Conservation (phyloP, 305 asterid genomes). For the Fraxinus nigra region DNA sequence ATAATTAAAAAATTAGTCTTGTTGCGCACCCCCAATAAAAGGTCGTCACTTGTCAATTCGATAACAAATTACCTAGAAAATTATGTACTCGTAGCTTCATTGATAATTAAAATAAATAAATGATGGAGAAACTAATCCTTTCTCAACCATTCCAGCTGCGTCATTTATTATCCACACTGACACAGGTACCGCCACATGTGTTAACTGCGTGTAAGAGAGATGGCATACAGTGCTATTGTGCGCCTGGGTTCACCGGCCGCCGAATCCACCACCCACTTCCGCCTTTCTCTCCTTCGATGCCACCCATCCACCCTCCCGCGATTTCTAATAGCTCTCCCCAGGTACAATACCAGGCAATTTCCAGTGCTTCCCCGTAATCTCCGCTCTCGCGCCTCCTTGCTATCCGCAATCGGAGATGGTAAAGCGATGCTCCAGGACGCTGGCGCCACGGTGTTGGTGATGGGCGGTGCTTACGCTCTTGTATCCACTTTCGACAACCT, state of each 20-base stretch:
- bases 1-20: too few relatives aligned
- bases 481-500: slow-evolving; percentile 70
- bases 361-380: slow-evolving; percentile 3
- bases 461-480: slow-evolving; percentile 72
- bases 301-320: slow-evolving; percentile 17
- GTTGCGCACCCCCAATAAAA: too few relatives aligned
- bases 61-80: too few relatives aligned
- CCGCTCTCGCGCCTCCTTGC: slow-evolving; percentile 28
- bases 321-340: slow-evolving; percentile 13
- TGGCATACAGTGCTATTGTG: slow-evolving; percentile 27
- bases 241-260: slow-evolving; percentile 28
- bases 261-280: slow-evolving; percentile 25
- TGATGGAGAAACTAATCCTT: neutral
- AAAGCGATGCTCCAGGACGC: slow-evolving; percentile 51
- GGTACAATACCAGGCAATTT: neutral
- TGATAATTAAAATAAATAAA: too few relatives aligned
- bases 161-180: neutral
- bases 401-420: slow-evolving; percentile 25
- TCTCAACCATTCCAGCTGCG: too few relatives aligned
- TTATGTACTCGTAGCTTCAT: too few relatives aligned
- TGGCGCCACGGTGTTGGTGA: slow-evolving; percentile 64
- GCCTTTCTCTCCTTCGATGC: slow-evolving; percentile 12
- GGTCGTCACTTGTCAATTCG: too few relatives aligned
- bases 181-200: neutral
- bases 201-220: neutral